Evolutionary conservation across 176 grass and related monocot genomes (phyloP).

Genomic region (Echinochloa phyllopogon): DNA sequence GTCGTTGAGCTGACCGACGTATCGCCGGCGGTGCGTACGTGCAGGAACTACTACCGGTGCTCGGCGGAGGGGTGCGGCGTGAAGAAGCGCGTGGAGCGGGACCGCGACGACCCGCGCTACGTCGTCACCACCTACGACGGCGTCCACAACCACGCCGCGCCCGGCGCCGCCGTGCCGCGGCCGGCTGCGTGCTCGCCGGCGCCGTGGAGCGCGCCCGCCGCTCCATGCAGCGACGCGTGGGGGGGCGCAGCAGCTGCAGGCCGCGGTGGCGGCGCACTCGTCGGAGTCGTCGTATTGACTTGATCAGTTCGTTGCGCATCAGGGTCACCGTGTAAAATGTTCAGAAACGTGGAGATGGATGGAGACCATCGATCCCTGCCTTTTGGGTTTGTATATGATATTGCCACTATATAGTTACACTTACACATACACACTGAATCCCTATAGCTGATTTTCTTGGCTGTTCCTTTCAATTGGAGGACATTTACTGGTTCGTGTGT

Average conservation of each 20-base stretch:
- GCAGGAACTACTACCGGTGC: constrained; percentile 92
- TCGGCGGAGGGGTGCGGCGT: constrained; percentile 71
- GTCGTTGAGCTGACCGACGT: background rate
- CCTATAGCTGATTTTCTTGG: background rate
- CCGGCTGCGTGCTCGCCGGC: background rate
- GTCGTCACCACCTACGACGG: constrained; percentile 95
- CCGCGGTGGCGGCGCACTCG: constrained; percentile 45
- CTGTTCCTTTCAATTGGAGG: background rate
- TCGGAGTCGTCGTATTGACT: constrained; percentile 41
- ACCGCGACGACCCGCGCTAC: constrained; percentile 65
- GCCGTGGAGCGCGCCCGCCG: background rate
- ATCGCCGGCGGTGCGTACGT: background rate
- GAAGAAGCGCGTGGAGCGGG: constrained; percentile 92
- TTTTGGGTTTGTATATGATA: background rate
- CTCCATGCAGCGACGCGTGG: background rate
- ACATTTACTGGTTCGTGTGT: background rate
- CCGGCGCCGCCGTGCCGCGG: background rate
- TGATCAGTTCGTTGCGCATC: background rate
- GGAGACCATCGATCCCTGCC: background rate
- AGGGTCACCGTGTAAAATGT: background rate
- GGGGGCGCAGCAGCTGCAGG: background rate
- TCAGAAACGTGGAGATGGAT: background rate
- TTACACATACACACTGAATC: background rate
- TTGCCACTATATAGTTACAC: background rate
- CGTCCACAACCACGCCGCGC: constrained; percentile 79